Evolutionary conservation across 768 basidiomycete species (phyloP).

Genomic region (Psilocybe cubensis): DNA sequence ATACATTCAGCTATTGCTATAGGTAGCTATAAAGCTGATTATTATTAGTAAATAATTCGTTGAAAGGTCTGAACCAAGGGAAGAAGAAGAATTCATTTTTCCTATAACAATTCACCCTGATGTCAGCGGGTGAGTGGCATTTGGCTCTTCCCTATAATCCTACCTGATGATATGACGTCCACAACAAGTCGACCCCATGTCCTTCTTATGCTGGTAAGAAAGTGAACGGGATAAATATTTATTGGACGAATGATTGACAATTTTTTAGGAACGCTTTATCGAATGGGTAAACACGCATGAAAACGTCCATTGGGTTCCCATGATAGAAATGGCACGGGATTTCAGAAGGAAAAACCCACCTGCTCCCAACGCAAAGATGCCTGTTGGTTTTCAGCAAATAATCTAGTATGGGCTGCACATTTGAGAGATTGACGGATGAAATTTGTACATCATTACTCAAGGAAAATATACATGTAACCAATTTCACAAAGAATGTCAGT

Average conservation of each 20-base stretch:
- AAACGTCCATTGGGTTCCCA: conserved; percentile 70
- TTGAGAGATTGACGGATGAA: too few species aligned
- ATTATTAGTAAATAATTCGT: background rate
- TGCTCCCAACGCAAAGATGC: conserved; percentile 56
- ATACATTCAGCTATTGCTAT: conserved; percentile 71
- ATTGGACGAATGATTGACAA: background rate
- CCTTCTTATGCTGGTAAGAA: conserved; percentile 69
- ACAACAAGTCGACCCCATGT: conserved; percentile 63
- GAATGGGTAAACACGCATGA: conserved; percentile 76
- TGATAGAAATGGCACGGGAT: conserved; percentile 68
- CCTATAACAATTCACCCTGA: conserved; percentile 83
- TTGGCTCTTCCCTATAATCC: too few species aligned
- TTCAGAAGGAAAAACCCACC: conserved; percentile 58
- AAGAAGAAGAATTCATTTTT: conserved; percentile 69
- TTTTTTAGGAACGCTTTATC: conserved; percentile 66
- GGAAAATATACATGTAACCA: too few species aligned
- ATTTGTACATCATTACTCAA: too few species aligned
- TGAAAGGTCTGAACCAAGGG: conserved; percentile 35
- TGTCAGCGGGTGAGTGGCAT: conserved; percentile 68
- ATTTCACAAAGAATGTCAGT: too few species aligned
- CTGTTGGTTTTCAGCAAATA: conserved; percentile 44
- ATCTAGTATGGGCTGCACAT: too few species aligned
- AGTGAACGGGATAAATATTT: background rate
- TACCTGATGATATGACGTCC: too few species aligned
- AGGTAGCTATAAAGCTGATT: conserved; percentile 42